phyloP scores from a whole-genome alignment of 2,329 filamentous ascomycete species.

The Stenocarpella maydis region DNA sequence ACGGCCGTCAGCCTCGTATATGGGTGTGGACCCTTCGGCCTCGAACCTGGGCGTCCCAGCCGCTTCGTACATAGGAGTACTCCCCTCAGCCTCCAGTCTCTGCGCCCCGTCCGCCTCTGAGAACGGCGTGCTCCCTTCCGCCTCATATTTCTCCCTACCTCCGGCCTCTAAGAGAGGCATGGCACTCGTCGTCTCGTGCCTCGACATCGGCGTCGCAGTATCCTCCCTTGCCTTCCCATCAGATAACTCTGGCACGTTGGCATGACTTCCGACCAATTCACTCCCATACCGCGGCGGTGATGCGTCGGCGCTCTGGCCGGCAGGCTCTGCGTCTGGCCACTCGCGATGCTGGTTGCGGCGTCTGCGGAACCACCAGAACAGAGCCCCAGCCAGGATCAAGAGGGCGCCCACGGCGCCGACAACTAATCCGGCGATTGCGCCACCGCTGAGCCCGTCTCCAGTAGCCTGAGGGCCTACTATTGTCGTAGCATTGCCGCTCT shows the following conservation, averaged over 20 bases:
- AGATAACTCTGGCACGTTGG: conserved; percentile 3
- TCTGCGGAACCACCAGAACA: conserved; percentile 15
- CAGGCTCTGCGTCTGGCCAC: conserved; percentile 15
- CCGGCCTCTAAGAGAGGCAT: not conserved
- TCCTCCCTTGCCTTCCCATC: conserved; percentile 4
- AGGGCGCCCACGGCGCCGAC: not conserved
- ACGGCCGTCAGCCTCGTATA: conserved; percentile 4
- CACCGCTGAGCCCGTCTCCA: not conserved
- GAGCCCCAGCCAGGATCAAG: not conserved
- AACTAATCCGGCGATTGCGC: conserved; percentile 2
- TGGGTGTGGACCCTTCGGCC: not conserved
- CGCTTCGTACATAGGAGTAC: not conserved
- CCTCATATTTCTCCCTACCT: conserved; percentile 13
- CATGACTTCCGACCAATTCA: not conserved
- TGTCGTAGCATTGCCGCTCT: not conserved
- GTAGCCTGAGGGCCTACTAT: not conserved
- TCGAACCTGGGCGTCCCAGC: conserved; percentile 14
- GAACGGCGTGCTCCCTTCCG: conserved; percentile 12
- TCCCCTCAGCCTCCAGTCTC: conserved; percentile 12
- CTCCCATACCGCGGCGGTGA: not conserved
- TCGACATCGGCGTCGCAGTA: not conserved
- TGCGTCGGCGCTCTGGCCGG: not conserved
- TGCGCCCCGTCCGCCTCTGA: conserved; percentile 3
- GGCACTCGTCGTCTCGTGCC: not conserved
- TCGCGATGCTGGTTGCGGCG: not conserved